Evolutionary conservation across 768 basidiomycete species (phyloP).

Genomic region (Termitomyces sp.): DNA sequence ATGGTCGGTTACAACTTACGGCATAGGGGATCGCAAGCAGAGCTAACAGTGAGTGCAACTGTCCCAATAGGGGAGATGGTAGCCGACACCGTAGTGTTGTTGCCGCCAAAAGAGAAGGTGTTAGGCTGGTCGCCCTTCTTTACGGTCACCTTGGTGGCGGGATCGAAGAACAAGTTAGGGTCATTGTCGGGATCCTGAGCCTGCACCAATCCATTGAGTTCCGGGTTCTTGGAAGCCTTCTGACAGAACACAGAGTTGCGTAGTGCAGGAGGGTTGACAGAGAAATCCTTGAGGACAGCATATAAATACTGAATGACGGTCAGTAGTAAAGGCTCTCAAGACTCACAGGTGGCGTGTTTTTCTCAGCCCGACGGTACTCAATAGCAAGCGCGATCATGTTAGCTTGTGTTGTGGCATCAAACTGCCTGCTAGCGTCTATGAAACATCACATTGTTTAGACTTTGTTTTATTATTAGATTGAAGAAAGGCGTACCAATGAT

Average conservation of each 20-base stretch:
- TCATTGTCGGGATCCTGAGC: slow-evolving; percentile 51
- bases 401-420: slow-evolving; percentile 44
- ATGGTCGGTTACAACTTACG: too few relatives aligned
- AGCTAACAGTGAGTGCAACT: slow-evolving; percentile 12
- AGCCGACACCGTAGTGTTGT: slow-evolving; percentile 6
- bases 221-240: slow-evolving; percentile 44
- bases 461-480: background rate
- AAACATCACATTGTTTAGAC: background rate
- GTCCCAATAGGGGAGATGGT: background rate
- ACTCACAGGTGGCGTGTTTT: slow-evolving; percentile 55
- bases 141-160: slow-evolving; percentile 35
- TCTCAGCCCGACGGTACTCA: slow-evolving; percentile 53
- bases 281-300: slow-evolving; percentile 41
- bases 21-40: background rate
- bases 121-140: slow-evolving; percentile 43
- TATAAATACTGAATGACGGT: background rate
- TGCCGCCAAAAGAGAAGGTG: slow-evolving; percentile 40
- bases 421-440: slow-evolving; percentile 51
- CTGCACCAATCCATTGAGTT: slow-evolving; percentile 47
- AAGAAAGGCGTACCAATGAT: slow-evolving; percentile 43
- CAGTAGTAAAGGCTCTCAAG: background rate
- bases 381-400: slow-evolving; percentile 50
- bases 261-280: slow-evolving; percentile 42
- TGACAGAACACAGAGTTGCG: slow-evolving; percentile 59
- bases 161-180: slow-evolving; percentile 49